Evolutionary conservation across 306 rosid species (phyloP), one percentile per base, ranked within the genome.

Genomic region (Amphicarpaea edgeworthii): DNA sequence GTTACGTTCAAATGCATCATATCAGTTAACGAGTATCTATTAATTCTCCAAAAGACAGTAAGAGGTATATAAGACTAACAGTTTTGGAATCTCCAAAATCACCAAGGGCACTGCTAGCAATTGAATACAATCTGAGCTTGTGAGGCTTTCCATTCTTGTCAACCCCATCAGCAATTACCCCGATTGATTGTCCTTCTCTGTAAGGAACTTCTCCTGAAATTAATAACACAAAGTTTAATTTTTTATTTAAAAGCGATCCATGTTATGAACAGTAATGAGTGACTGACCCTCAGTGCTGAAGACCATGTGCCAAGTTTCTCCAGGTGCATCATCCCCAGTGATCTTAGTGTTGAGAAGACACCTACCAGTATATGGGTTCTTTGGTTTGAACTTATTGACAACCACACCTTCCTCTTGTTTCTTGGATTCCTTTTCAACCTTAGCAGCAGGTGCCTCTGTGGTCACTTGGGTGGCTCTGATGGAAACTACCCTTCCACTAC

Each of bases 91-190:
- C 97, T 19, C 97, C 97, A 60, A 93, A 93, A 85, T 93, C 97
- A 69, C 97, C 97, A 73, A 93, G 42, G 69, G 97, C 97, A 79
- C 97, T 93, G 85, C 97, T 90, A 63, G 96, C 97, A 86, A 93
- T 93, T 12, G 97, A 93, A 83, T 93, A 93, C 40, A 93, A 64
- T 77, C 97, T 87, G 49, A 93, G 89, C 82, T 93, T 90, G 88
- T 93, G 91, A 81, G 97, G 97, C 87, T 93, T 93, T 58, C 97
- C 97, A 78, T 93, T 90, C 83, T 90, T 93, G 91, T 93, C 97
- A 57, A 85, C 7, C 28, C 97, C 97, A 68, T 93, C 97, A 3
- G 97, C 50, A 67, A 93, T 93, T 7, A 93, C 91, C 54, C 97
- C 97, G 55, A 93, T 61, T 45, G 97, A 93, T 70, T 93, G 97